A percentile compares a stretch with the other conserved stretches of the same genome.
These are phyloP conservation scores for Colletotrichum spinosum DNA, from an alignment of 2,329 filamentous ascomycete genomes.

Conservation along the genomic window DNA sequence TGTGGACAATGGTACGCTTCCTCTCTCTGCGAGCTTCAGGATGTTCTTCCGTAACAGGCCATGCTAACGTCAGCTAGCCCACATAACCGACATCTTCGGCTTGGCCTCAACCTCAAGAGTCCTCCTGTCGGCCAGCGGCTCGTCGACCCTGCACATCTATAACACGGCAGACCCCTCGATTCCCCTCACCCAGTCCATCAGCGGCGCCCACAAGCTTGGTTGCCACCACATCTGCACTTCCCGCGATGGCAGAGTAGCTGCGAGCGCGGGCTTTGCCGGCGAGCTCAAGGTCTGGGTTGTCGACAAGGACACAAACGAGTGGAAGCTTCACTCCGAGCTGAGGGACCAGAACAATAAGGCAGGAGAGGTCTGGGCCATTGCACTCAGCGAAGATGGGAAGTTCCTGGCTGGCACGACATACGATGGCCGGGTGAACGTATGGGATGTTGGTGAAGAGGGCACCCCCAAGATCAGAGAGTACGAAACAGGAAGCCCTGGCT, in stretches of 20 bases:
- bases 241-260: constrained; percentile 77
- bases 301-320: constrained; percentile 67
- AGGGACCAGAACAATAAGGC: constrained; percentile 61
- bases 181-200: constrained; percentile 82
- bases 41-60: background rate
- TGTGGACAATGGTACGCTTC: constrained; percentile 79
- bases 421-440: constrained; percentile 90
- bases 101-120: constrained; percentile 79
- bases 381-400: constrained; percentile 84
- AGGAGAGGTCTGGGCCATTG: constrained; percentile 87
- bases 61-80: constrained; percentile 64
- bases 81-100: constrained; percentile 86
- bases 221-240: constrained; percentile 87
- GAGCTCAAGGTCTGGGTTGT: constrained; percentile 86
- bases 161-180: constrained; percentile 78
- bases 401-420: constrained; percentile 90
- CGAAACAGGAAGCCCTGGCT: constrained; percentile 77
- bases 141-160: constrained; percentile 84
- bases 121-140: constrained; percentile 86
- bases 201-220: constrained; percentile 85
- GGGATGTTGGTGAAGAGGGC: constrained; percentile 73
- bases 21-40: constrained; percentile 10
- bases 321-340: constrained; percentile 61
- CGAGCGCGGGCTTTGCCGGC: constrained; percentile 89
- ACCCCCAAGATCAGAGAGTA: constrained; percentile 80